Conservation (phyloP, 768 basidiomycete genomes). For the Hemileccinum impolitum region DNA sequence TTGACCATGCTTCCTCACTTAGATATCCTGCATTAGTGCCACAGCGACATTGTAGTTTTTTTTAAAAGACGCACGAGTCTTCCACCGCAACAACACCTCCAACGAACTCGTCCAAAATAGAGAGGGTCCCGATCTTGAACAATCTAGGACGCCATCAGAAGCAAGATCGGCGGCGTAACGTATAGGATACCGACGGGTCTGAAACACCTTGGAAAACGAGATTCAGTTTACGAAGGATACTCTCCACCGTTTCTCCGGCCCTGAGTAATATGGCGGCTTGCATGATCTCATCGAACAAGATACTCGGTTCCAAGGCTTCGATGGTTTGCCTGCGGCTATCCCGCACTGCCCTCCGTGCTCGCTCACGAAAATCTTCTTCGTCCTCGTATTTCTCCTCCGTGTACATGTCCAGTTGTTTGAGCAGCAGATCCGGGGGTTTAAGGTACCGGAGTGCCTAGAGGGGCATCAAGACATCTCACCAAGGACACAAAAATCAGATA, state of each 20-base stretch:
- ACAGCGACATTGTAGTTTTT: not conserved
- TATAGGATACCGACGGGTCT: conserved; percentile 48
- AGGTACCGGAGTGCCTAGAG: conserved; percentile 68
- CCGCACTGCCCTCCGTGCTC: conserved; percentile 40
- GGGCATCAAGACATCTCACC: not conserved
- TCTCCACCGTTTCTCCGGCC: conserved; percentile 40
- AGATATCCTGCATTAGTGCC: conserved; percentile 14
- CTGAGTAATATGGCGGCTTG: conserved; percentile 48
- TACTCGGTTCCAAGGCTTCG: conserved; percentile 47
- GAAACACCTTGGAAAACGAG: conserved; percentile 56
- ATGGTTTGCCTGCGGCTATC: conserved; percentile 19
- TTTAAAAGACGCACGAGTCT: conserved; percentile 51
- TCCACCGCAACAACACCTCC: conserved; percentile 56
- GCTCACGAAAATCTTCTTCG: conserved; percentile 78
- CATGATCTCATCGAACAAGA: conserved; percentile 58
- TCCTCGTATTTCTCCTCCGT: conserved; percentile 89
- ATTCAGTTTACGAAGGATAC: conserved; percentile 55
- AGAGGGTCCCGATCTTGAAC: conserved; percentile 56
- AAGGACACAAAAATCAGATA: not conserved
- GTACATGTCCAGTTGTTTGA: conserved; percentile 80
- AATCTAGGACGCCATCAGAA: conserved; percentile 40
- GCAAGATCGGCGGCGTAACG: not conserved
- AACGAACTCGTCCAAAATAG: conserved; percentile 62
- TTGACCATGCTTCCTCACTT: conserved; percentile 65
- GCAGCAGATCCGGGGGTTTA: conserved; percentile 70